phyloP scores from a whole-genome alignment of 768 basidiomycete genomes.

The Scleroderma bovista region DNA sequence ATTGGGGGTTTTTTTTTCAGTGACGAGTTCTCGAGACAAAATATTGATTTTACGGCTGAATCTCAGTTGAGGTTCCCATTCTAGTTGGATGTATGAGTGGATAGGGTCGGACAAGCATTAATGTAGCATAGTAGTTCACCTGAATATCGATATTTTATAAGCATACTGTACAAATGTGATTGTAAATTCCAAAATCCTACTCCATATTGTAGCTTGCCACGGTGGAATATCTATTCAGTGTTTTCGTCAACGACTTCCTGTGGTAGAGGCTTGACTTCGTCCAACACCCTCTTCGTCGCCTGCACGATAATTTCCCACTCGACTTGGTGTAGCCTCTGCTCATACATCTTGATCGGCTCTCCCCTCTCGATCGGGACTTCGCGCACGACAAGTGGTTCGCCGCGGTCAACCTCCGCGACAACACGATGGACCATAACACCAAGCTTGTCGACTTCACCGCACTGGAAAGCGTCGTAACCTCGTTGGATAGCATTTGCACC shows the following conservation, averaged over 20 bases:
- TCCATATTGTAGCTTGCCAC: neutral
- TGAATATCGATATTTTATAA: too few relatives aligned
- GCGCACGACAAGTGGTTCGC: slow-evolving; percentile 78
- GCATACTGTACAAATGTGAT: neutral
- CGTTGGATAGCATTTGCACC: slow-evolving; percentile 89
- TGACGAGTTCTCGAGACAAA: neutral
- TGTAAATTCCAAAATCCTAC: neutral
- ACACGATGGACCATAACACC: slow-evolving; percentile 96
- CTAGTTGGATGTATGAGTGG: neutral
- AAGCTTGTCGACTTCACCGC: slow-evolving; percentile 68
- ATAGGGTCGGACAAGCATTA: neutral
- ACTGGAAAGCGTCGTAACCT: slow-evolving; percentile 84
- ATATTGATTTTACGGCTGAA: neutral
- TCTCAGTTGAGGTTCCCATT: neutral
- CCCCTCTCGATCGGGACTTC: slow-evolving; percentile 70
- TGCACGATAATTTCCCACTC: slow-evolving; percentile 93
- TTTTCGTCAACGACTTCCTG: slow-evolving; percentile 3
- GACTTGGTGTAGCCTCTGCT: slow-evolving; percentile 68
- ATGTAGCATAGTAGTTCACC: too few relatives aligned
- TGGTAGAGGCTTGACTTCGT: slow-evolving; percentile 37
- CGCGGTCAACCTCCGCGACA: slow-evolving; percentile 88
- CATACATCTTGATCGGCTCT: slow-evolving; percentile 68
- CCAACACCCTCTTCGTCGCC: slow-evolving; percentile 67
- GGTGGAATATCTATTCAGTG: neutral
- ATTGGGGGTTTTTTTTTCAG: neutral